Conservation (phyloP, 2,329 filamentous ascomycete genomes). For the Alternaria sp. region DNA sequence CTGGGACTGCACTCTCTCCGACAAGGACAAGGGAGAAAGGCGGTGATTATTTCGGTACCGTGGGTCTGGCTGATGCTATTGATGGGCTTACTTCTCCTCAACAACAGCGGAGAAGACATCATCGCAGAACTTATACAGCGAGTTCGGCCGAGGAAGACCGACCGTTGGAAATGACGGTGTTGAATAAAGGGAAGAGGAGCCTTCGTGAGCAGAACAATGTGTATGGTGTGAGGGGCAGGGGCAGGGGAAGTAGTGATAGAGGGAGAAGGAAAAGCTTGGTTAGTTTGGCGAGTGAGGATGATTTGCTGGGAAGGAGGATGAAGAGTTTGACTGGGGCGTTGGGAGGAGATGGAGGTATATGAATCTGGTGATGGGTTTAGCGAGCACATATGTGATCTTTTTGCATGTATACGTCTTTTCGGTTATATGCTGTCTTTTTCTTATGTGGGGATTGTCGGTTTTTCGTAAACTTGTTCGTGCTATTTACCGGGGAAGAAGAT, state of each 20-base stretch:
- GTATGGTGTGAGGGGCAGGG: constrained; percentile 18
- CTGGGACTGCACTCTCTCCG: too few relatives aligned
- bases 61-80: constrained; percentile 82
- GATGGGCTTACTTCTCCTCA: constrained; percentile 55
- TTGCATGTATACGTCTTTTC: neutral
- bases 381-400: neutral
- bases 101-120: constrained; percentile 49
- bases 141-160: constrained; percentile 77
- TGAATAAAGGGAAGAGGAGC: constrained; percentile 37
- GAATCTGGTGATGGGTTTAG: constrained; percentile 4
- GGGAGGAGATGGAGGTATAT: constrained; percentile 40
- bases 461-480: too few relatives aligned
- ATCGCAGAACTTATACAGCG: constrained; percentile 62
- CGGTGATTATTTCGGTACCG: constrained; percentile 77
- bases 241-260: constrained; percentile 39
- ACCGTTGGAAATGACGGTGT: constrained; percentile 77
- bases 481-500: too few relatives aligned
- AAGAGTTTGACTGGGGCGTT: constrained; percentile 55
- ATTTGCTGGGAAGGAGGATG: constrained; percentile 60
- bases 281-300: constrained; percentile 58
- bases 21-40: constrained; percentile 41
- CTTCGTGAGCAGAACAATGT: constrained; percentile 18
- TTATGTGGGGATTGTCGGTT: too few relatives aligned
- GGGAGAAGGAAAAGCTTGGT: constrained; percentile 55
- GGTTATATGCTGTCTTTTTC: too few relatives aligned